Evolutionary conservation across 495 filamentous ascomycete species (phyloP), one percentile per base, ranked within the genome.

Genomic region (Wilcoxina mikolae): DNA sequence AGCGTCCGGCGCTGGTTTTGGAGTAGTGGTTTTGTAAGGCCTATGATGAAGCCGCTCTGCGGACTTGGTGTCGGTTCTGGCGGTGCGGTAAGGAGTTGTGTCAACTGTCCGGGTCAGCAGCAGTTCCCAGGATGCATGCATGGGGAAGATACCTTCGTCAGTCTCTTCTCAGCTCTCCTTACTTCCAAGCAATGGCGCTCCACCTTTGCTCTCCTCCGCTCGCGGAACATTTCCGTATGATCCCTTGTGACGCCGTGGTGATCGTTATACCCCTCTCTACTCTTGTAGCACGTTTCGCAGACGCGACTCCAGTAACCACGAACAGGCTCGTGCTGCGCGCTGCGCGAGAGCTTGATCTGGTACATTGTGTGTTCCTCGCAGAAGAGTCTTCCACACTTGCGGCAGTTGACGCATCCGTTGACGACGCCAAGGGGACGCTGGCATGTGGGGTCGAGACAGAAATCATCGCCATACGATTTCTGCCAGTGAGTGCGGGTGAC

Each of bases 361-460:
- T 96, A 98, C 91, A 95, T 95, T 27, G 90, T 95, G 71, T 98
- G 93, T 59, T 93, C 86, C 65, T 96, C 90, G 69, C 91, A 98
- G 65, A 95, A 98, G 29, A 98, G 72, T 58, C 80, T 83, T 0
- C 91, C 91, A 58, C 91, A 98, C 50, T 86, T 84, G 51, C 91
- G 74, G 65, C 91, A 98, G 64, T 98, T 94, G 58, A 96, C 80
- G 55, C 75, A 85, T 15, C 90, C 88, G 58, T 82, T 87, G 20
- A 82, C 75, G 11, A 81, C 76, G 3, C 85, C 87, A 11, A 95
- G 72, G 25, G 79, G 77, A 65, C 82, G 81, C 20, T 81, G 85
- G 61, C 91, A 98, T 15, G 80, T 75, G 20, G 88, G 91, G 56
- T 98, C 91, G 5, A 87, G 78, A 65, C 91, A 98, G 27, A 70